These are phyloP conservation scores for Coemansia sp. DNA, from an alignment of 192 early-diverging fungal genomes.

Conservation along the genomic window DNA sequence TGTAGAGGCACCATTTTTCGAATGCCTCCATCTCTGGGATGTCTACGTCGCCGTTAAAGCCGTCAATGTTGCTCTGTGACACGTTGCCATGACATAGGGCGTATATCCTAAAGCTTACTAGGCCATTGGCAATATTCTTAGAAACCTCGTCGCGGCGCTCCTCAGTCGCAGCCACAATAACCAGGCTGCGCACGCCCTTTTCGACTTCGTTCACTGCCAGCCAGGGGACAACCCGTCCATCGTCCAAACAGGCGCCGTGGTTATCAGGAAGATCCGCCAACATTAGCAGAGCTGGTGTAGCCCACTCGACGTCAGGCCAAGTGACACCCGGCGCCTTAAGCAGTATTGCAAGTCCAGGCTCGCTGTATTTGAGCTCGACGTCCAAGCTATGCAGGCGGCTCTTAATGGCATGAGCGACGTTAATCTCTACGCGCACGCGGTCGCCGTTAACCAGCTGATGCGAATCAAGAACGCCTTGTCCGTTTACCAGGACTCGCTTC, in stretches of 20 bases:
- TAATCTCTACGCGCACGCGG: constrained; percentile 52
- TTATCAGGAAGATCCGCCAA: neutral
- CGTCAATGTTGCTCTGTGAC: constrained; percentile 19
- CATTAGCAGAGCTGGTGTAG: constrained; percentile 19
- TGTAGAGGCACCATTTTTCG: constrained; percentile 25
- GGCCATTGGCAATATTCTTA: constrained; percentile 7
- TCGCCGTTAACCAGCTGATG: constrained; percentile 51
- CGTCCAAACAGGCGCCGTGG: neutral
- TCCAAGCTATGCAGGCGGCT: constrained; percentile 49
- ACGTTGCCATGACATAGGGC: constrained; percentile 52
- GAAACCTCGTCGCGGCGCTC: constrained; percentile 8
- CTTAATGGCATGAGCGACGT: constrained; percentile 41
- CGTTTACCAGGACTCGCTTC: constrained; percentile 59
- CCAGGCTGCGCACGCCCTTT: constrained; percentile 58
- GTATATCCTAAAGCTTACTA: constrained; percentile 14
- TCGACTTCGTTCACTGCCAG: constrained; percentile 57
- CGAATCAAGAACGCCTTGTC: constrained; percentile 50
- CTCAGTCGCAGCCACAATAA: constrained; percentile 27
- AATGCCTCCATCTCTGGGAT: neutral
- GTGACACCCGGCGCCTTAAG: constrained; percentile 60
- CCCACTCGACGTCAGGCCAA: constrained; percentile 25
- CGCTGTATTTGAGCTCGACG: constrained; percentile 54
- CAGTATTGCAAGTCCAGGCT: constrained; percentile 56
- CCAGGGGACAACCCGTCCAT: constrained; percentile 26
- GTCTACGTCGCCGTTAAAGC: neutral